Conservation (phyloP, 139 green algal species). For the Micractinium conductrix region DNA sequence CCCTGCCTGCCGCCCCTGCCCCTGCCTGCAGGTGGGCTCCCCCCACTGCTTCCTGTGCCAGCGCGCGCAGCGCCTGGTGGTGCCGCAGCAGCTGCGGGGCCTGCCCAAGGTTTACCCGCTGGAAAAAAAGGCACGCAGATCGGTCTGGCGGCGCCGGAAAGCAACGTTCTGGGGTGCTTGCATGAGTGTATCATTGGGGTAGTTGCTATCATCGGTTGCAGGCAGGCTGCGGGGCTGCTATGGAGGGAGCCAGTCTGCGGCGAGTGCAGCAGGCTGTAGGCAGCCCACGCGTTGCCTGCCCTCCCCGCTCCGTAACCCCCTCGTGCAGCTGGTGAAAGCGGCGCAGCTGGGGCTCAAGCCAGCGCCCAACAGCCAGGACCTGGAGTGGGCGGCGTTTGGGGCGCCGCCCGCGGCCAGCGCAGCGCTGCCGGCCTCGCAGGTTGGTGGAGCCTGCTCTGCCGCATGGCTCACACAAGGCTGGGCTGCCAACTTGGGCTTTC, state of each 20-base stretch:
- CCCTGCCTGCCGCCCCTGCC: not conserved
- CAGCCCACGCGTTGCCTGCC: not conserved
- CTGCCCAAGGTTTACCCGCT: slow-evolving; percentile 45
- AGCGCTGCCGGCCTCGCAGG: not conserved
- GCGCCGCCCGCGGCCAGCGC: not conserved
- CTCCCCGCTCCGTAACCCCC: not conserved
- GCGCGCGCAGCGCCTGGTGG: slow-evolving; percentile 39
- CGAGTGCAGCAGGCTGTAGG: not conserved
- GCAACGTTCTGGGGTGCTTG: not conserved
- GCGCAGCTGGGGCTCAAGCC: slow-evolving; percentile 30
- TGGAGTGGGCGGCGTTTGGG: slow-evolving; percentile 9
- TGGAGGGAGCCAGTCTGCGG: not conserved
- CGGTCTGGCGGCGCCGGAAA: not conserved
- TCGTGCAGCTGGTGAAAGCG: not conserved
- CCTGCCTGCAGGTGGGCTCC: slow-evolving; percentile 45
- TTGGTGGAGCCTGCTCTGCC: not conserved
- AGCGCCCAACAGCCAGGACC: slow-evolving; percentile 2
- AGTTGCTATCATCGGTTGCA: not conserved
- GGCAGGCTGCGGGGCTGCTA: not conserved
- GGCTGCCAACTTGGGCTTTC: not conserved
- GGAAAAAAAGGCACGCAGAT: slow-evolving; percentile 11
- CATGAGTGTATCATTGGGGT: not conserved
- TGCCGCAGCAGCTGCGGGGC: slow-evolving; percentile 43
- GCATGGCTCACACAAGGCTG: not conserved
- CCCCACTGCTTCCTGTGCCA: slow-evolving; percentile 64